Percentiles rank a stretch among this genome's conserved stretches.
Evolutionary conservation across 2,329 filamentous ascomycete species (phyloP).

Genomic region (Graphilbum fragrans): DNA sequence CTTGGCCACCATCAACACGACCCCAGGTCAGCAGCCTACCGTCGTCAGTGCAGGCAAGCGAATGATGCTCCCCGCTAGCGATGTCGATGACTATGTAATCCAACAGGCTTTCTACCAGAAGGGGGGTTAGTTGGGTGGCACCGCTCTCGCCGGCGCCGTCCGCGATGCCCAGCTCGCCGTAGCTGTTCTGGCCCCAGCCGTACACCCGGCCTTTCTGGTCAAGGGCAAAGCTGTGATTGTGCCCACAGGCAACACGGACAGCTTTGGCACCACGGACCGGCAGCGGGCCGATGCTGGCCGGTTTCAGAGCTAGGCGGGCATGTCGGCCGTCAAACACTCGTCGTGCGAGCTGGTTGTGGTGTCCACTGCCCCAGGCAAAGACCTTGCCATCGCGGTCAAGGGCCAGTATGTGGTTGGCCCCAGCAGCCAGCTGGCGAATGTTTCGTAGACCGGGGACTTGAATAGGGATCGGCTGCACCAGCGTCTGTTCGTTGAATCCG

Average conservation of each 20-base stretch:
- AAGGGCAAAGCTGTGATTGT: slow-evolving; percentile 75
- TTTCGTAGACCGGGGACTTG: slow-evolving; percentile 53
- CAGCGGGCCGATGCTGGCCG: slow-evolving; percentile 18
- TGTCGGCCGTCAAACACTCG: slow-evolving; percentile 43
- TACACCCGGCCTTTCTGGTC: slow-evolving; percentile 59
- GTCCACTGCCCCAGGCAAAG: slow-evolving; percentile 59
- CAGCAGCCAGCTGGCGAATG: slow-evolving; percentile 50
- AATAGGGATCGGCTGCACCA: slow-evolving; percentile 34
- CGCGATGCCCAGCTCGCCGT: slow-evolving; percentile 59
- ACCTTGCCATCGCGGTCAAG: slow-evolving; percentile 53
- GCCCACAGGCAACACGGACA: slow-evolving; percentile 47
- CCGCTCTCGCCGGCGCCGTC: slow-evolving; percentile 54
- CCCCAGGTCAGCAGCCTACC: slow-evolving; percentile 51
- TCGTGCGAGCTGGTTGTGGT: slow-evolving; percentile 54
- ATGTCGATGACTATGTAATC: slow-evolving; percentile 55
- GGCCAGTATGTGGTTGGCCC: slow-evolving; percentile 60
- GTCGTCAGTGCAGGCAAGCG: slow-evolving; percentile 45
- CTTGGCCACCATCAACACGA: slow-evolving; percentile 39
- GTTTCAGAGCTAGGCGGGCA: slow-evolving; percentile 19
- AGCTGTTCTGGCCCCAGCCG: slow-evolving; percentile 81
- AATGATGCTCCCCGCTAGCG: slow-evolving; percentile 62
- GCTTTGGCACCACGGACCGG: slow-evolving; percentile 55
- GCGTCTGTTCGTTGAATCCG: slow-evolving; percentile 17
- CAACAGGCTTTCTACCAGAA: slow-evolving; percentile 51
- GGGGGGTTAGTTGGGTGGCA: slow-evolving; percentile 60